A percentile compares a stretch with the other conserved stretches of the same genome.
phyloP scores from a whole-genome alignment of 805 yeast genomes.

The Saturnispora saitoi region DNA sequence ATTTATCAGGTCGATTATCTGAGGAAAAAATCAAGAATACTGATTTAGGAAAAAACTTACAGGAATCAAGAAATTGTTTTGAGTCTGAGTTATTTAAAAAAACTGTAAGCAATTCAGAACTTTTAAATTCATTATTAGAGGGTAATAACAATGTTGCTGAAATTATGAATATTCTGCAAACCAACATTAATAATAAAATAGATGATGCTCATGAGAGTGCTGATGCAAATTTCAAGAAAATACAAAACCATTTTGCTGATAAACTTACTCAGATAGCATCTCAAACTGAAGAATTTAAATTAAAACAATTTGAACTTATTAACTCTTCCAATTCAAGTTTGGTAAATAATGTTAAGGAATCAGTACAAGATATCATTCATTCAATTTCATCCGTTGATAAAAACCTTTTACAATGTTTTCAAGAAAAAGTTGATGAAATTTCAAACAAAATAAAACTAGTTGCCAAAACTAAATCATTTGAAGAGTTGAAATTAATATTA shows the following conservation, averaged over 20 bases:
- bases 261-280: not conserved
- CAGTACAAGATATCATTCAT: not conserved
- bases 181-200: not conserved
- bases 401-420: not conserved
- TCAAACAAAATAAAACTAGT: not conserved
- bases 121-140: not conserved
- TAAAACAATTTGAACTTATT: not conserved
- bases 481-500: not conserved
- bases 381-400: slow-evolving; percentile 8
- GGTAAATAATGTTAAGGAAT: slow-evolving; percentile 3
- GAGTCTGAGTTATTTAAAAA: slow-evolving; percentile 11
- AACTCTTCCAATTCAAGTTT: not conserved
- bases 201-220: not conserved
- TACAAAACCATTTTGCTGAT: not conserved
- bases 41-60: slow-evolving; percentile 21
- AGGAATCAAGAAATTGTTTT: slow-evolving; percentile 7
- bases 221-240: not conserved
- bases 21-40: slow-evolving; percentile 36
- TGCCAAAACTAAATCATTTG: not conserved
- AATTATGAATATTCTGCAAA: not conserved
- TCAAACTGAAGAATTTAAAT: not conserved
- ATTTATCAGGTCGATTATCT: slow-evolving; percentile 37
- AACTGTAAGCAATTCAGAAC: slow-evolving; percentile 1
- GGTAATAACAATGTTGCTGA: not conserved
- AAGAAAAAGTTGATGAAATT: not conserved